phyloP scores from a whole-genome alignment of 331 rosid species.

The Arachis monticola region DNA sequence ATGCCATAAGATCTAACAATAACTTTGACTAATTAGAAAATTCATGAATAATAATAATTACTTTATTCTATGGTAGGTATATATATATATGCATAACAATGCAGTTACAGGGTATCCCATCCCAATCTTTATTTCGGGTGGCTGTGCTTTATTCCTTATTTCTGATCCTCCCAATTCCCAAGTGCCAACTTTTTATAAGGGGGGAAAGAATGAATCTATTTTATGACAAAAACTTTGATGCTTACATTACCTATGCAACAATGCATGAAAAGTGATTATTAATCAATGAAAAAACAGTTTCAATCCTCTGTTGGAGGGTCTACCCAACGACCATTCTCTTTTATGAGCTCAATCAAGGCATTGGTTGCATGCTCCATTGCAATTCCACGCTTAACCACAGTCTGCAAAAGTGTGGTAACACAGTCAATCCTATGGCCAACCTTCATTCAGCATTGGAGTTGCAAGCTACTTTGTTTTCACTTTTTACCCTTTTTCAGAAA shows the following conservation, averaged over 20 bases:
- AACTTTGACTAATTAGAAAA: background rate
- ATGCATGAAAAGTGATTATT: background rate
- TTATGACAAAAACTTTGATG: background rate
- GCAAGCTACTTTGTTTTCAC: background rate
- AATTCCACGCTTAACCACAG: slow-evolving; percentile 88
- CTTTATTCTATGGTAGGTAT: background rate
- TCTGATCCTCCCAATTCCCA: background rate
- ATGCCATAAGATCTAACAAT: slow-evolving; percentile 5
- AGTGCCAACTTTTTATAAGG: background rate
- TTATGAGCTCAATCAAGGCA: slow-evolving; percentile 88
- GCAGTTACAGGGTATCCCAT: background rate
- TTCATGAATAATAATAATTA: too few species aligned
- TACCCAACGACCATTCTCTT: slow-evolving; percentile 93
- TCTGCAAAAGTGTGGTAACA: slow-evolving; percentile 52
- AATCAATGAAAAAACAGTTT: slow-evolving; percentile 3
- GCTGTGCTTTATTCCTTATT: slow-evolving; percentile 12
- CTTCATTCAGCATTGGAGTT: slow-evolving; percentile 5
- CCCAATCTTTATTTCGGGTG: background rate
- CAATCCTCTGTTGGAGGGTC: slow-evolving; percentile 83
- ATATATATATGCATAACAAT: background rate
- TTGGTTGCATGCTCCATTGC: slow-evolving; percentile 93
- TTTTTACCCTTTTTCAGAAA: background rate
- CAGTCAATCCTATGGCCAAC: slow-evolving; percentile 32
- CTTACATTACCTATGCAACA: slow-evolving; percentile 8
- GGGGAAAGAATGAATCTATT: too few species aligned